Conservation (phyloP, 1,284 basidiomycete species). For the Cutaneotrichosporon spelunceum region DNA sequence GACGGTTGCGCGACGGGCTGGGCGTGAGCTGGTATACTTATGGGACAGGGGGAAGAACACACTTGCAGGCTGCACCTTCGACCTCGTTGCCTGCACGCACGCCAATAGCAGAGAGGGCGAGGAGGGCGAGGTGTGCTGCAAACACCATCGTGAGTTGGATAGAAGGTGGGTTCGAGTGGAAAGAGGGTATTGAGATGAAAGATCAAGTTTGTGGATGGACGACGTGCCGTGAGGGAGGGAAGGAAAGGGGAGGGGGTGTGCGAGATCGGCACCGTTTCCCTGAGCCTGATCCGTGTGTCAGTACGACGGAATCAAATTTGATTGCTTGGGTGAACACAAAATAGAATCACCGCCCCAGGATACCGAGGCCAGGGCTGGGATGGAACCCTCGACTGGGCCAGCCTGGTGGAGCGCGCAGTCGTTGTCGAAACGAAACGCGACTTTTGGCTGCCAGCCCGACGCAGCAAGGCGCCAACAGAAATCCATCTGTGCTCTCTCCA, state of each 20-base stretch:
- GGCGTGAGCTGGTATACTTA: not conserved
- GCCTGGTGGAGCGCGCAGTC: too few species aligned
- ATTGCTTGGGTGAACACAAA: not conserved
- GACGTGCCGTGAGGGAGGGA: not conserved
- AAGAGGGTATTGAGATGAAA: not conserved
- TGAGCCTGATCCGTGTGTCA: too few species aligned
- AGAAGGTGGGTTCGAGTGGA: not conserved
- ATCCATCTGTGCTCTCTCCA: too few species aligned
- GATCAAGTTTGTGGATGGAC: not conserved
- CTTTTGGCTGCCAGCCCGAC: too few species aligned
- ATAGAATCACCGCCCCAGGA: not conserved
- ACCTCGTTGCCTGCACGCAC: conserved; percentile 9
- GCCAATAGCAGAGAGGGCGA: not conserved
- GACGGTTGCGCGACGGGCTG: conserved; percentile 57
- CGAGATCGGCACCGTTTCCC: too few species aligned
- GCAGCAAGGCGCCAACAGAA: too few species aligned
- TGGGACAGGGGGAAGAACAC: not conserved
- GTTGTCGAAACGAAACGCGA: too few species aligned
- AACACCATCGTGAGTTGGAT: conserved; percentile 9
- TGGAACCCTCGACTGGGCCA: not conserved
- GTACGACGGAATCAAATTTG: not conserved
- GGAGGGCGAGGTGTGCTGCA: conserved; percentile 3
- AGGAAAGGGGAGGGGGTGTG: too few species aligned
- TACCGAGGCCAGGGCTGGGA: too few species aligned
- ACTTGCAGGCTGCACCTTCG: conserved; percentile 14